Evolutionary conservation across 306 rosid species (phyloP).

Genomic region (Erythrophleum fordii): DNA sequence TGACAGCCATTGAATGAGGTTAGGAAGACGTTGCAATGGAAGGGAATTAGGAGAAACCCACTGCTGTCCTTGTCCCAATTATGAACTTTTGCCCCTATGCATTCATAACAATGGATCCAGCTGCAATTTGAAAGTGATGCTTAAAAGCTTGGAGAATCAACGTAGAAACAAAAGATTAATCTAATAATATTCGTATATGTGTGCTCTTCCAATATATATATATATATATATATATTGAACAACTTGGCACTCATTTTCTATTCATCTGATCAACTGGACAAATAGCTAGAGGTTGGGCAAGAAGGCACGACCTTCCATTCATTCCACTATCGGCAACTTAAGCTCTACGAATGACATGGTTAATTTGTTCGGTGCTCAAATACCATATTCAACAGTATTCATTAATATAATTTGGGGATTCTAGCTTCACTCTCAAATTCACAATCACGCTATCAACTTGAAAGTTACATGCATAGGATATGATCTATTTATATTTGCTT

Average conservation of each 20-base stretch:
- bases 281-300: no score
- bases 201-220: no score
- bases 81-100: not conserved
- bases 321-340: not conserved
- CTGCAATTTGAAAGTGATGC: not conserved
- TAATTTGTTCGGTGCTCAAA: not conserved
- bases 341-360: not conserved
- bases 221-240: no score
- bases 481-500: not conserved
- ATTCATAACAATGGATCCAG: not conserved
- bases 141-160: not conserved
- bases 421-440: constrained; percentile 11
- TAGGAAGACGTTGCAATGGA: not conserved
- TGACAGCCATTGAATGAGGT: not conserved
- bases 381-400: not conserved
- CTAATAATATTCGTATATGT: no score
- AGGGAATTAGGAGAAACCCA: not conserved
- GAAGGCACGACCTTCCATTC: no score
- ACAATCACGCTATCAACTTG: not conserved
- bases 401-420: constrained; percentile 18
- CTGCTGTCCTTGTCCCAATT: not conserved
- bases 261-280: no score
- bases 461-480: not conserved
- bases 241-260: no score
- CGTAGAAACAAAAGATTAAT: no score